A percentile compares a stretch with the other conserved stretches of the same genome.
phyloP scores from a whole-genome alignment of 2,329 filamentous ascomycete species.

The Dichotomopilus funicola region DNA sequence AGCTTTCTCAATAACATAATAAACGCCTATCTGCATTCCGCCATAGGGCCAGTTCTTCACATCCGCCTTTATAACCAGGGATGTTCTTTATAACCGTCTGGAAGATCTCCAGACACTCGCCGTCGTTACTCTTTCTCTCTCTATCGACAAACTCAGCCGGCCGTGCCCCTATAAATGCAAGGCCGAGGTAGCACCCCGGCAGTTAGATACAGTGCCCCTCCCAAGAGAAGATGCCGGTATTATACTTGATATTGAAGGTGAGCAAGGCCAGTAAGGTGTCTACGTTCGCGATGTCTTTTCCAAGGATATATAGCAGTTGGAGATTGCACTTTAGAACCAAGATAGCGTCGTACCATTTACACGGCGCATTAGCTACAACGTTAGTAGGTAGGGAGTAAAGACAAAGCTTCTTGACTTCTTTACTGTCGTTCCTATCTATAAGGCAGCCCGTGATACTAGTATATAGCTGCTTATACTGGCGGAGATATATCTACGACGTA shows the following conservation, averaged over 20 bases:
- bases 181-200: constrained; percentile 24
- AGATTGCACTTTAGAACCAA: neutral
- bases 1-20: no score
- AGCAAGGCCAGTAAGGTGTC: constrained; percentile 21
- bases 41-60: no score
- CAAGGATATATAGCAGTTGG: neutral
- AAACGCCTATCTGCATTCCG: no score
- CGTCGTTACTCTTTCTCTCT: constrained; percentile 22
- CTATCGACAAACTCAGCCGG: constrained; percentile 27
- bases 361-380: neutral
- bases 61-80: no score
- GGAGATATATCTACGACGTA: constrained; percentile 3
- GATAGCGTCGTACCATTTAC: constrained; percentile 2
- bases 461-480: constrained; percentile 9
- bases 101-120: neutral
- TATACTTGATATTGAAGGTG: constrained; percentile 28
- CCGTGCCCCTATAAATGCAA: constrained; percentile 26
- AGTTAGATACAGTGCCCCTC: constrained; percentile 24
- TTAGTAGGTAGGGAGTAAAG: neutral
- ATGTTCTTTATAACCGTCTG: no score
- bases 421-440: constrained; percentile 4
- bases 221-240: constrained; percentile 23
- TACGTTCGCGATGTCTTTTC: constrained; percentile 11
- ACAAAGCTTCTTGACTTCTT: constrained; percentile 5
- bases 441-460: neutral